phyloP scores from a whole-genome alignment of 2,329 filamentous ascomycete species.

The Helicocarpus griseus region DNA sequence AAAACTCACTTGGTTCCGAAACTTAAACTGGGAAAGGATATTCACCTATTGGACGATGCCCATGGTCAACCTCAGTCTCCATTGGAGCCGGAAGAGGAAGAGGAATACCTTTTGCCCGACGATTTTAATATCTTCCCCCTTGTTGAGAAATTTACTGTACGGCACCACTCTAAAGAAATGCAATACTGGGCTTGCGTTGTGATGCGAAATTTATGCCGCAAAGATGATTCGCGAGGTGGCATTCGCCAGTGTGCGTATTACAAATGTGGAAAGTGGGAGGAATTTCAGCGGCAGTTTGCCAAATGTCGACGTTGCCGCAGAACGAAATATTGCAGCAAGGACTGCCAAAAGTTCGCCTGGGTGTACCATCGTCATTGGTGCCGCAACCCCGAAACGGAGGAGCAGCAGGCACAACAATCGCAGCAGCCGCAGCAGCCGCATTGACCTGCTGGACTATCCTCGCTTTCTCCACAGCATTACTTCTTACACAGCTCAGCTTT shows the following conservation, averaged over 20 bases:
- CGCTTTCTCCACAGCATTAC: not conserved
- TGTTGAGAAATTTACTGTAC: constrained; percentile 95
- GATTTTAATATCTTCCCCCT: constrained; percentile 98
- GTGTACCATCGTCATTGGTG: constrained; percentile 98
- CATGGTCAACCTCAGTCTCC: constrained; percentile 30
- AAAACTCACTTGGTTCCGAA: constrained; percentile 86
- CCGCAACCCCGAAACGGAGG: constrained; percentile 26
- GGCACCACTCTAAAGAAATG: constrained; percentile 94
- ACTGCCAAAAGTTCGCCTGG: constrained; percentile 98
- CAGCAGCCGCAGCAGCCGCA: not conserved
- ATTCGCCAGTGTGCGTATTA: constrained; percentile 98
- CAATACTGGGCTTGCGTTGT: constrained; percentile 99
- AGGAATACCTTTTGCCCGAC: constrained; percentile 84
- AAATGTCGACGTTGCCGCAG: constrained; percentile 93
- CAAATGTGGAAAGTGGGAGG: constrained; percentile 96
- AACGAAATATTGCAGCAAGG: constrained; percentile 99
- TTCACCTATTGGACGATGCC: constrained; percentile 68
- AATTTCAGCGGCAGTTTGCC: constrained; percentile 91
- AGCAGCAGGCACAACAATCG: not conserved
- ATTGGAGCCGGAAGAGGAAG: constrained; percentile 44
- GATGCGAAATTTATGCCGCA: constrained; percentile 96
- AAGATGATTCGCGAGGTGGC: constrained; percentile 87
- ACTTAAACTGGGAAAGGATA: constrained; percentile 79
- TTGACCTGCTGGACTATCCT: not conserved
- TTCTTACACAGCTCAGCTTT: no score